These are phyloP conservation scores for Garcia nutans DNA, from an alignment of 345 rosid species.

Conservation along the genomic window DNA sequence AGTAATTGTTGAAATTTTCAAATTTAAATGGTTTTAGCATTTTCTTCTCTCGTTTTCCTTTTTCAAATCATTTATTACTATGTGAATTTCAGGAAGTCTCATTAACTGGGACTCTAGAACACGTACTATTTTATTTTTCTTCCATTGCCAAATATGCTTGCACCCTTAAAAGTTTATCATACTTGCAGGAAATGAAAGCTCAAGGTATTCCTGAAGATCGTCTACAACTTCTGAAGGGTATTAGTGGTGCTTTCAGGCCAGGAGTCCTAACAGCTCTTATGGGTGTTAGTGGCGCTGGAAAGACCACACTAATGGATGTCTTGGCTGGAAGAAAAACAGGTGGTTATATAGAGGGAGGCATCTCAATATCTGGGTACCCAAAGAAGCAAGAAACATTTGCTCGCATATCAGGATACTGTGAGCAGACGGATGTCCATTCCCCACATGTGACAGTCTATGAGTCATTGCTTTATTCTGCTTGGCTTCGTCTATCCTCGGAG, in stretches of 20 bases:
- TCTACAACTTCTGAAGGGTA: constrained; percentile 36
- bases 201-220: constrained; percentile 55
- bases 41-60: neutral
- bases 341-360: constrained; percentile 41
- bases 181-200: constrained; percentile 45
- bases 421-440: constrained; percentile 46
- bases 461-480: constrained; percentile 41
- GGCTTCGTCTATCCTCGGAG: constrained; percentile 38
- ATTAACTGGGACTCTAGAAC: neutral
- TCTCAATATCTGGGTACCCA: constrained; percentile 44
- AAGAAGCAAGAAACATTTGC: constrained; percentile 46
- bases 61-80: neutral
- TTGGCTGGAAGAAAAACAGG: constrained; percentile 54
- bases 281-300: constrained; percentile 52
- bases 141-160: neutral
- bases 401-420: constrained; percentile 47
- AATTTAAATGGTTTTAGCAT: neutral
- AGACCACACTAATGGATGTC: constrained; percentile 52
- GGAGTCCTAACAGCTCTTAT: constrained; percentile 48
- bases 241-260: constrained; percentile 46
- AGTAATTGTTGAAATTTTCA: neutral
- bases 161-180: neutral
- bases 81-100: neutral
- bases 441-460: constrained; percentile 45
- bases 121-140: no score